A percentile compares a stretch with the other conserved stretches of the same genome.
phyloP scores from a whole-genome alignment of 805 yeast genomes.

The Tetrapisispora iriomotensis region DNA sequence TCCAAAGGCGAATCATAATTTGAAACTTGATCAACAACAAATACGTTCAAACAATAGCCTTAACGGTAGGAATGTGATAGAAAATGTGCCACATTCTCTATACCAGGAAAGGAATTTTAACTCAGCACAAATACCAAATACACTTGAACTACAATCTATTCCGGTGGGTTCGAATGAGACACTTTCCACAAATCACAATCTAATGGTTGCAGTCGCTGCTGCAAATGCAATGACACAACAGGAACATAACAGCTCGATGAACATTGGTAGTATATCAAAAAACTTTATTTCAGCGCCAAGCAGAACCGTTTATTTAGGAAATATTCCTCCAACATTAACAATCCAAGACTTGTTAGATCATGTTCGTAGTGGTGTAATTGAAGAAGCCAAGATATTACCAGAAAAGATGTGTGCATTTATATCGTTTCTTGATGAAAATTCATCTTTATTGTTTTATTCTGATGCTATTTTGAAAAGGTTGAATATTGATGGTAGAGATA shows the following conservation, averaged over 20 bases:
- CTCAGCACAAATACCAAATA: too few species aligned
- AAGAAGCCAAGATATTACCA: slow-evolving; percentile 67
- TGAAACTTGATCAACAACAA: too few species aligned
- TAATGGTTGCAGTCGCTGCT: slow-evolving; percentile 14
- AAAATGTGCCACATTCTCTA: too few species aligned
- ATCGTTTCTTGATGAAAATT: slow-evolving; percentile 78
- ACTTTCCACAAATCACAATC: background rate
- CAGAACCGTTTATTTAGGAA: slow-evolving; percentile 85
- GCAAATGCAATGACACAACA: slow-evolving; percentile 20
- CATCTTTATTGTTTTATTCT: slow-evolving; percentile 85
- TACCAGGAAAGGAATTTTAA: too few species aligned
- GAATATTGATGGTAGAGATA: slow-evolving; percentile 68
- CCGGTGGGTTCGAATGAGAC: background rate
- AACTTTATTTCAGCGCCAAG: slow-evolving; percentile 47
- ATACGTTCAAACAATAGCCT: too few species aligned
- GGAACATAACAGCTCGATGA: slow-evolving; percentile 7
- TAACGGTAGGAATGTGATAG: too few species aligned
- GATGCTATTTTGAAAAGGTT: slow-evolving; percentile 83
- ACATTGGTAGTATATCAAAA: background rate
- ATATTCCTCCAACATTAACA: slow-evolving; percentile 71
- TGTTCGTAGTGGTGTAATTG: slow-evolving; percentile 84
- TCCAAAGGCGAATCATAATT: too few species aligned
- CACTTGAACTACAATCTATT: background rate
- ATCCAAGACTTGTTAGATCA: slow-evolving; percentile 79
- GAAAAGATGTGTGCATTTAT: slow-evolving; percentile 83